Percentiles rank a stretch among this genome's conserved stretches.
Evolutionary conservation across 2,329 filamentous ascomycete genomes (phyloP).

Genomic region (Aspergillus nomiae): DNA sequence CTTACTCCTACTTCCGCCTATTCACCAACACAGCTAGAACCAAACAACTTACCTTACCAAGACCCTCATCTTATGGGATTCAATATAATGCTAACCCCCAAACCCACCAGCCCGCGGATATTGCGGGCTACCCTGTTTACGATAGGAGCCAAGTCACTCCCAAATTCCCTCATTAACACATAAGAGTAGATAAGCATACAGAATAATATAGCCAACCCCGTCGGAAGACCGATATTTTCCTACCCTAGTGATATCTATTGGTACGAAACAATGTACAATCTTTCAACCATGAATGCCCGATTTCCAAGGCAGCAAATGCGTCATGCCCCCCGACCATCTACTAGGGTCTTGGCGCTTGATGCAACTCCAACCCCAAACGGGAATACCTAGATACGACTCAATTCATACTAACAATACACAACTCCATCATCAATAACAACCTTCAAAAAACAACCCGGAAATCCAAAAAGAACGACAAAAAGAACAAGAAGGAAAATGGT

Average conservation of each 20-base stretch:
- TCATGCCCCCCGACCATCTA: neutral
- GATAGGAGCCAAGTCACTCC: neutral
- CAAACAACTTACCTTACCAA: neutral
- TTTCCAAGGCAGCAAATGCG: neutral
- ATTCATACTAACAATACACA: neutral
- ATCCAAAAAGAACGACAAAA: neutral
- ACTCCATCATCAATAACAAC: neutral
- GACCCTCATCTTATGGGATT: neutral
- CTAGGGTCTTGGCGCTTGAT: neutral
- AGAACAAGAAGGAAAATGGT: constrained; percentile 51
- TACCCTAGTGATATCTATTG: neutral
- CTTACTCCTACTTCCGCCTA: neutral
- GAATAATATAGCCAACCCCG: neutral
- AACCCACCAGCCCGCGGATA: too few species aligned
- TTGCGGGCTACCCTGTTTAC: too few species aligned
- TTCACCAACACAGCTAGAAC: neutral
- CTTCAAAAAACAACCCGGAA: neutral
- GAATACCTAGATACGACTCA: neutral
- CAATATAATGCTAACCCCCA: too few species aligned
- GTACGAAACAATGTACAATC: too few species aligned
- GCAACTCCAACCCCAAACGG: neutral
- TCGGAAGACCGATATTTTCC: neutral
- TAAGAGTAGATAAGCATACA: neutral
- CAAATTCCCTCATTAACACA: neutral
- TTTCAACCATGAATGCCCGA: neutral